These are phyloP conservation scores for Kwoniella dejecticola DNA, from an alignment of 768 basidiomycete species.

Conservation along the genomic window DNA sequence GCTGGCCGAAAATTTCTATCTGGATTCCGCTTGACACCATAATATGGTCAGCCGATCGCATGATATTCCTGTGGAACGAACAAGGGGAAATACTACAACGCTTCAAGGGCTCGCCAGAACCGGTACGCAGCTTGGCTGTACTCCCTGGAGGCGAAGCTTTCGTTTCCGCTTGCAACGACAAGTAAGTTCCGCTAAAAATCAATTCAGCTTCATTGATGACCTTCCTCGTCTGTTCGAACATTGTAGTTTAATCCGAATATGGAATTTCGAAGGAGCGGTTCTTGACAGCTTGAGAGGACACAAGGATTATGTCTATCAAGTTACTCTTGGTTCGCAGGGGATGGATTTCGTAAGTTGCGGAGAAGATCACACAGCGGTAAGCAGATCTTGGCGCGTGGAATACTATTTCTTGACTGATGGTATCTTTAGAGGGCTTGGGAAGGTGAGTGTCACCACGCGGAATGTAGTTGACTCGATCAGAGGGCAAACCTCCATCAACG, in stretches of 20 bases:
- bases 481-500: constrained; percentile 2
- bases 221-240: background rate
- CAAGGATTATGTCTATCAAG: constrained; percentile 49
- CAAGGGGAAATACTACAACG: constrained; percentile 25
- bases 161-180: constrained; percentile 48
- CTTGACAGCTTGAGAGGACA: constrained; percentile 35
- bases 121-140: constrained; percentile 41
- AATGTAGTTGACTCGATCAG: background rate
- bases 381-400: constrained; percentile 2
- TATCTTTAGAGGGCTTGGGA: constrained; percentile 38
- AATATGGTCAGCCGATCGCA: constrained; percentile 36
- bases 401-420: background rate
- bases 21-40: background rate
- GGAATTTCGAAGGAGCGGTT: constrained; percentile 34
- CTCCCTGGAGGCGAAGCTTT: constrained; percentile 29
- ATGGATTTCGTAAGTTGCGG: constrained; percentile 39
- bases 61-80: constrained; percentile 38
- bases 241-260: constrained; percentile 39
- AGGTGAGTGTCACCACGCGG: constrained; percentile 13
- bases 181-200: constrained; percentile 27
- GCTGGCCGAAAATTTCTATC: background rate
- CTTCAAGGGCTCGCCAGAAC: constrained; percentile 38
- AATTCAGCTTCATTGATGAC: background rate
- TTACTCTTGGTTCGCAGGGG: constrained; percentile 17
- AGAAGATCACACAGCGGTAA: constrained; percentile 52